These are phyloP conservation scores for Schrenkiella parvula DNA, from an alignment of 345 rosid genomes.

Conservation along the genomic window DNA sequence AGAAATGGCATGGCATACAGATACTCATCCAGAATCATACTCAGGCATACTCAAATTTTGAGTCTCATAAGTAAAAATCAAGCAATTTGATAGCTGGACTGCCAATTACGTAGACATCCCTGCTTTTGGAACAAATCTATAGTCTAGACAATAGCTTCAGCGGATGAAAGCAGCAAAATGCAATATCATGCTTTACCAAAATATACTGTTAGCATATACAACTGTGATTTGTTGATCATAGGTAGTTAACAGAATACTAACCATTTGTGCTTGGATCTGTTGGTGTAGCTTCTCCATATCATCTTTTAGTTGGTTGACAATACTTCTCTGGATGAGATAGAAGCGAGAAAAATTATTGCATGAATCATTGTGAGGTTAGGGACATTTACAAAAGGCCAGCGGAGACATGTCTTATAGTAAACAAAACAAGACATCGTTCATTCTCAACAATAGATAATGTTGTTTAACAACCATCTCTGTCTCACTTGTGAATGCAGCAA, in stretches of 20 bases:
- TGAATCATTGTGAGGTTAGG: not conserved
- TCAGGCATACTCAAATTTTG: not conserved
- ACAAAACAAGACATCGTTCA: slow-evolving; percentile 1
- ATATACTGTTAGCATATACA: not conserved
- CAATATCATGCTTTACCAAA: slow-evolving; percentile 4
- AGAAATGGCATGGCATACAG: slow-evolving; percentile 1
- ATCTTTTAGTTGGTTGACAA: slow-evolving; percentile 86
- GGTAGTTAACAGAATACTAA: slow-evolving; percentile 28
- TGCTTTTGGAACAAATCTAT: not conserved
- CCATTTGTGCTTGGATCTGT: slow-evolving; percentile 80
- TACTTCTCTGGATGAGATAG: slow-evolving; percentile 61
- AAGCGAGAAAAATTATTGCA: slow-evolving; percentile 8
- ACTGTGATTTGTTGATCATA: slow-evolving; percentile 1
- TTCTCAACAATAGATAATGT: not conserved
- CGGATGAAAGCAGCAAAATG: not conserved
- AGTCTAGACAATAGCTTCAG: not conserved
- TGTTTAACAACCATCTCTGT: not conserved
- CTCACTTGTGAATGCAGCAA: slow-evolving; percentile 19
- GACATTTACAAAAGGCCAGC: not conserved
- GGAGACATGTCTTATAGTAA: not conserved
- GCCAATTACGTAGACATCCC: not conserved
- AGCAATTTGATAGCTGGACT: not conserved
- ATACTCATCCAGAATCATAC: slow-evolving; percentile 3
- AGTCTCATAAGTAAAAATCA: not conserved
- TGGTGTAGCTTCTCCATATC: slow-evolving; percentile 81